Evolutionary conservation across 768 basidiomycete species (phyloP).

Genomic region (Hypsizygus marmoreus): DNA sequence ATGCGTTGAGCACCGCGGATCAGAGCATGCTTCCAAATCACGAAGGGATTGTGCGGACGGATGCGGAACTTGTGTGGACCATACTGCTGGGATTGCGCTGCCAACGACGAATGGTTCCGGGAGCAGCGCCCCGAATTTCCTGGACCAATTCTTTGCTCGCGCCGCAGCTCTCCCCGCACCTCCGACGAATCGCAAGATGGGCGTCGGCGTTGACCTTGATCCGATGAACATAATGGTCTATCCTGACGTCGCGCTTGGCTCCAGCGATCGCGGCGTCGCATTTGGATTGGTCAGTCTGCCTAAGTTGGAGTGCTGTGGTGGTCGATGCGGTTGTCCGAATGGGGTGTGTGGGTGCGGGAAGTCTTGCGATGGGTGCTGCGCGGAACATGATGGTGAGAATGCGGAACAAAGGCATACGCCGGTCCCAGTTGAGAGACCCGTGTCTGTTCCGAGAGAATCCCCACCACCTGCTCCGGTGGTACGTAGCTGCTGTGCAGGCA

Average conservation of each 20-base stretch:
- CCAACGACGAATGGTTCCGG: conserved; percentile 25
- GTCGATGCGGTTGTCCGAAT: conserved; percentile 57
- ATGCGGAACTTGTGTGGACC: conserved; percentile 67
- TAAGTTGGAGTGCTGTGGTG: conserved; percentile 69
- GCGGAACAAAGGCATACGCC: not conserved
- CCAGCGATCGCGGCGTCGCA: conserved; percentile 41
- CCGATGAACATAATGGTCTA: conserved; percentile 53
- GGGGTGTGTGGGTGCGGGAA: conserved; percentile 58
- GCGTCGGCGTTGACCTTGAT: conserved; percentile 42
- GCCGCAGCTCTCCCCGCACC: conserved; percentile 71
- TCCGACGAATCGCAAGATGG: conserved; percentile 43
- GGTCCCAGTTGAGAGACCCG: not conserved
- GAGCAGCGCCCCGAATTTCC: conserved; percentile 31
- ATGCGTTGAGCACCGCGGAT: conserved; percentile 69
- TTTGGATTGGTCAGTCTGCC: conserved; percentile 58
- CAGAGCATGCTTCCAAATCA: conserved; percentile 45
- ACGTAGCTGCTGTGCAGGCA: conserved; percentile 34
- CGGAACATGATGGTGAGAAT: conserved; percentile 26
- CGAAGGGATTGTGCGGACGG: conserved; percentile 51
- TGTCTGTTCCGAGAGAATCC: not conserved
- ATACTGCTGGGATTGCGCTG: conserved; percentile 43
- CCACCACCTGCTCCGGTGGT: conserved; percentile 6
- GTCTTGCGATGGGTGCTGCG: conserved; percentile 57
- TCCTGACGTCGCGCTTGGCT: conserved; percentile 35
- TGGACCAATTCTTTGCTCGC: conserved; percentile 67